Evolutionary conservation across 2,329 filamentous ascomycete species (phyloP), one percentile per base, ranked within the genome.

Genomic region (Aspergillus flavus): DNA sequence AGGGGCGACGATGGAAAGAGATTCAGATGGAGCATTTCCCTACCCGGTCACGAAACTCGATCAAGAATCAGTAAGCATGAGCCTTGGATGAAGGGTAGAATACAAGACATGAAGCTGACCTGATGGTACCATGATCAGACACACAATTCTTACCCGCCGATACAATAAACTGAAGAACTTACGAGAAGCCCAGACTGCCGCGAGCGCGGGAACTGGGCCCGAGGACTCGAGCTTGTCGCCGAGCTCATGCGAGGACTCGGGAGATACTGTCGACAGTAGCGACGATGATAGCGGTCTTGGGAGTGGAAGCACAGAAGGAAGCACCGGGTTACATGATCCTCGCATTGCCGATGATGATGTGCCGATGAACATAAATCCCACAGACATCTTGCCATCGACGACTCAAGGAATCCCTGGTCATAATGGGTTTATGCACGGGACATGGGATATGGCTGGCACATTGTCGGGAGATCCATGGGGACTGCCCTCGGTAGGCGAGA

Each of bases 1-100:
- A 52, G 28, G 48, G 48, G n/a, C 48, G 48, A 12, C 48, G 48
- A 32, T 52, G 48, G 48, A 52, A 52, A n/a, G 48, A 52, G 19
- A 52, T 52, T 12, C 48, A 52, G 28, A 52, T 52, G 28, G 48
- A 52, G 11, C 48, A 52, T 52, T 52, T 52, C 19, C 48, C 48
- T 11, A 52, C 48, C 9, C 48, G 48, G 9, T 52, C 48, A 21
- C 28, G 48, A 12, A 52, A 52, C 48, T 52, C 48, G 9, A 52
- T 52, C 9, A 52, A 52, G 28, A 52, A 52, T 10, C 48, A 52
- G 48, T 52, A 34, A 52, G 48, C 9, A 52, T 11, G 6, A 3
- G 28, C 48, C 10, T 10, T 4, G 16, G 28, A n/a, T 11, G 16
- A 12, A 12, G 10, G 4, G 3, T 14, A 4, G 2, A 21, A 6